A percentile compares a stretch with the other conserved stretches of the same genome.
phyloP scores from a whole-genome alignment of 148 eudicot genomes.

The Euryodendron excelsum region DNA sequence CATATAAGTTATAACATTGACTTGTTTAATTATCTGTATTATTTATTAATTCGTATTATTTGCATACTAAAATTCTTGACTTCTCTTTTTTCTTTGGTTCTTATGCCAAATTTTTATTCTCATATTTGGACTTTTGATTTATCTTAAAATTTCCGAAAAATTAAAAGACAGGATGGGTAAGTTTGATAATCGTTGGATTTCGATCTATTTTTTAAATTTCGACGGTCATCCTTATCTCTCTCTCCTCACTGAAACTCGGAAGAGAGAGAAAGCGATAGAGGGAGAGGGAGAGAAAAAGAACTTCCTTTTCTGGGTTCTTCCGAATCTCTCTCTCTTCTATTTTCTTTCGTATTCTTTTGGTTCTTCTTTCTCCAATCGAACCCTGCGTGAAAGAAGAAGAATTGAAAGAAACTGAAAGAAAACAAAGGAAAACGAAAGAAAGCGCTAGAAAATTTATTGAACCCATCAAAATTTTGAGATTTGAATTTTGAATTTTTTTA shows the following conservation, averaged over 20 bases:
- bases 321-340: background rate
- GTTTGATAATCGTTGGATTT: background rate
- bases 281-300: background rate
- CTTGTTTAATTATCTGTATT: no score
- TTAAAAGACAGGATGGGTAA: no score
- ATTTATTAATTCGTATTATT: no score
- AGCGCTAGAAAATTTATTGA: slow-evolving; percentile 1
- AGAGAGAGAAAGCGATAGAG: background rate
- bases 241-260: background rate
- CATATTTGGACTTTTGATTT: no score
- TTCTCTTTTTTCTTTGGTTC: no score
- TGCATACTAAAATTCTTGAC: no score
- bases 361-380: slow-evolving; percentile 2
- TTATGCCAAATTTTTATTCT: no score
- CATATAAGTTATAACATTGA: no score
- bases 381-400: background rate
- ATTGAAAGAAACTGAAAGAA: slow-evolving; percentile 12
- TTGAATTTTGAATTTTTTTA: slow-evolving; percentile 5
- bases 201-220: background rate
- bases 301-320: slow-evolving; percentile 1
- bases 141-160: no score
- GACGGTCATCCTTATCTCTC: slow-evolving; percentile 15
- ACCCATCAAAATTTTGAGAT: background rate
- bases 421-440: background rate
- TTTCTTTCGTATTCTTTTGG: slow-evolving; percentile 11